phyloP scores from a whole-genome alignment of 2,329 filamentous ascomycete species.

The Colletotrichum tamarilloi region DNA sequence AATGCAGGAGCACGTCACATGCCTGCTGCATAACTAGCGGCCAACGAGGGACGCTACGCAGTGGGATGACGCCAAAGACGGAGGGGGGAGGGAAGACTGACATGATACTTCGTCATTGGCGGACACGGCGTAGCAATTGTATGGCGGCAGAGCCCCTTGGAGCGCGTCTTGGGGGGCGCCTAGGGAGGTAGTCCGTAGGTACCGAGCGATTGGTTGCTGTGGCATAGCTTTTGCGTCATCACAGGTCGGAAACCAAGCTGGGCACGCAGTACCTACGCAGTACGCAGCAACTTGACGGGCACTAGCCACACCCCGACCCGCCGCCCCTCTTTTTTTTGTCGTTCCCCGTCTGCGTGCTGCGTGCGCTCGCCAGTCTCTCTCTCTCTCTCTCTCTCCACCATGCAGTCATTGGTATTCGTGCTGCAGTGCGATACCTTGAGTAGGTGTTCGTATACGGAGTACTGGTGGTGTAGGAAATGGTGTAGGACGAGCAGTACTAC shows the following conservation, averaged over 20 bases:
- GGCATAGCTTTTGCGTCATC: slow-evolving; percentile 38
- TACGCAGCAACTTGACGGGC: background rate
- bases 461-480: background rate
- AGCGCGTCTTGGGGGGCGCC: slow-evolving; percentile 8
- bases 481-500: background rate
- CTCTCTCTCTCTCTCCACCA: background rate
- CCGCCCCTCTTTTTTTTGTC: background rate
- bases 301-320: slow-evolving; percentile 36
- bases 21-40: slow-evolving; percentile 27
- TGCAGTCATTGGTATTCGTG: slow-evolving; percentile 7
- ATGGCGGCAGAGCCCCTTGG: background rate
- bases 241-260: slow-evolving; percentile 33
- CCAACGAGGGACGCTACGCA: slow-evolving; percentile 14
- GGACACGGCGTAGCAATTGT: background rate
- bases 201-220: slow-evolving; percentile 36
- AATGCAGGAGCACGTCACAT: slow-evolving; percentile 29
- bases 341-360: background rate
- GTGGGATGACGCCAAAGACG: slow-evolving; percentile 34
- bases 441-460: no score
- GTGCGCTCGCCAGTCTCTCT: no score
- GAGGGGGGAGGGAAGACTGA: slow-evolving; percentile 8
- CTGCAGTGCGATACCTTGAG: background rate
- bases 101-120: slow-evolving; percentile 23
- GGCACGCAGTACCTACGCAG: background rate
- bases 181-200: slow-evolving; percentile 23